Base-by-base conservation (phyloP, 805 yeast species). In the Zygosaccharomyces pseudorouxii region DNA sequence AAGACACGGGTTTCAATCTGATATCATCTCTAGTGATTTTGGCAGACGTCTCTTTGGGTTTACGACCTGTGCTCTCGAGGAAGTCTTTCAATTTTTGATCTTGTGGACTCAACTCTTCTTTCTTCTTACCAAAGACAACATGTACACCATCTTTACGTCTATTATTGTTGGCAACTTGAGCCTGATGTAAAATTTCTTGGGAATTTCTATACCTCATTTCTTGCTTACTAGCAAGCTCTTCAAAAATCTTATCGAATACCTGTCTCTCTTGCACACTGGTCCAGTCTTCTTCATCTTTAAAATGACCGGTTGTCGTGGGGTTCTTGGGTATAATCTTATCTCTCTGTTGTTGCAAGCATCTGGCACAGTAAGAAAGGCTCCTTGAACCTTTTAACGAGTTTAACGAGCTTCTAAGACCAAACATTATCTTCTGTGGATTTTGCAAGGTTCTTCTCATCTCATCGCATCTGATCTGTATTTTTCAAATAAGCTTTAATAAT, bases 241-340 rank as follows among this genome's bases (percentile, higher is more conserved):
- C 54, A 43, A 62, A 62, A 20, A 62, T 55, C 46, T 55, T 56
- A 10, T 59, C 60, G 45, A 62, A 62, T 20, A 62, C 45, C 14
- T 59, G 54, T 31, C 56, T 51, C 45, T 62, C 67, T 42, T 58
- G 58, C 5, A 62, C 49, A 38, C 60, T 58, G 9, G 60, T 42
- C 12, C 53, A 45, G 8, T 54, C 55, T 14, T 45, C 49, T 29
- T 54, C 56, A 42, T 54, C 56, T 38, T 54, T 54, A 41, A 55
- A 55, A 18, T 54, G 57, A n/a, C 46, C 46, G 20, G 38, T 36
- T 1, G 25, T 33, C 16, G 25, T 19, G 11, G 36, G 36, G 7
- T 29, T 29, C 12, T 16, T 33, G 9, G 36, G 2, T 14, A 29
- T 16, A 14, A 28, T 9, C 27, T 41, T 41, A 22, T 41, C 44